These are phyloP conservation scores for Dioszegia crocea DNA, from an alignment of 768 basidiomycete species.

Conservation along the genomic window DNA sequence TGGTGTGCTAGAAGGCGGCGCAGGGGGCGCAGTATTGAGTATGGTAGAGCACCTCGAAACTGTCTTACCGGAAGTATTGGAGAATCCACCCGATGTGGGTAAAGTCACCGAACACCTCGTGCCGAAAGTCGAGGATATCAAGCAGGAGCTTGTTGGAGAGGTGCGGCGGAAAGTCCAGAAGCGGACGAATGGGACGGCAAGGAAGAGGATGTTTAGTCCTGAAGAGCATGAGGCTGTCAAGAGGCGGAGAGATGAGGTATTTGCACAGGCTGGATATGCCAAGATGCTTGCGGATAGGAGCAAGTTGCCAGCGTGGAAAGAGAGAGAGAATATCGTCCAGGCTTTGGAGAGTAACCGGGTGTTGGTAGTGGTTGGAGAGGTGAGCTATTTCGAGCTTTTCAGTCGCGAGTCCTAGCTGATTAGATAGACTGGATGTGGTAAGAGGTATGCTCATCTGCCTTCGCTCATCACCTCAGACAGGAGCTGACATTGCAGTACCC, in stretches of 20 bases:
- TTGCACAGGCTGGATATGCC: constrained; percentile 55
- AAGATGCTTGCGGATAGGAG: constrained; percentile 59
- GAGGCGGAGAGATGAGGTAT: constrained; percentile 55
- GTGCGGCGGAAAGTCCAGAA: constrained; percentile 9
- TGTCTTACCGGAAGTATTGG: constrained; percentile 61
- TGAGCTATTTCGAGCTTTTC: constrained; percentile 40
- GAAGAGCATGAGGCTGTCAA: constrained; percentile 38
- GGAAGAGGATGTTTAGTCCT: constrained; percentile 27
- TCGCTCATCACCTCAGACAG: neutral
- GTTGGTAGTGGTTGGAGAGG: constrained; percentile 86
- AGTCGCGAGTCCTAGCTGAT: neutral
- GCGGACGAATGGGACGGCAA: constrained; percentile 21
- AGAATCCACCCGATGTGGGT: constrained; percentile 68
- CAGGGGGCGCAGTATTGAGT: constrained; percentile 66
- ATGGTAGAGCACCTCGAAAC: constrained; percentile 63
- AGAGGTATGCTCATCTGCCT: constrained; percentile 45
- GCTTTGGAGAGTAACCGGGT: constrained; percentile 61
- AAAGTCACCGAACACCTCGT: constrained; percentile 63
- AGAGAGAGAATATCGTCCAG: constrained; percentile 61
- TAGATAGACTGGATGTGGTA: constrained; percentile 66
- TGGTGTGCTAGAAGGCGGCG: constrained; percentile 60
- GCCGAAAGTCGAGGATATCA: constrained; percentile 29
- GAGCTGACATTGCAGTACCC: constrained; percentile 17
- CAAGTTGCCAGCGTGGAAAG: constrained; percentile 71
- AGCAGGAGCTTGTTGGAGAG: constrained; percentile 3